Base-by-base conservation (phyloP, 345 rosid genomes). In the Bretschneidera sinensis region DNA sequence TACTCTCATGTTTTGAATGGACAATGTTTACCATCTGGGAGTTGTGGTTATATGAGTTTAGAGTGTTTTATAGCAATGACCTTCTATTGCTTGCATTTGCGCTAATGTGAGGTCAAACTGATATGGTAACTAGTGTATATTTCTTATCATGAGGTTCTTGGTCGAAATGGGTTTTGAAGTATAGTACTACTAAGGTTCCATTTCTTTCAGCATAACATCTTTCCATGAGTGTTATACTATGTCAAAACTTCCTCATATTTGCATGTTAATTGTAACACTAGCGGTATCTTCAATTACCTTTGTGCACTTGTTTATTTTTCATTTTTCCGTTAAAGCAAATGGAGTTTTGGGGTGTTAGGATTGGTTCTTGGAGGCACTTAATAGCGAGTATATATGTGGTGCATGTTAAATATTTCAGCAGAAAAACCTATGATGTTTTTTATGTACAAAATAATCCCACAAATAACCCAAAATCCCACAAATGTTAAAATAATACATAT, bases 1-100 rank as follows among this genome's bases (percentile, higher is more conserved):
- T 55, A 45, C 8, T 24, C 61, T 24, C 20, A 59, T 21, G 14
- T 16, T 65, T 47, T 61, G 52, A 45, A 55, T 69, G 64, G n/a
- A 43, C 22, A 43, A 51, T 47, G 52, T 66, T 69, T 58, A 53
- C 39, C 14, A 0, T 59, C 23, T 28, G 60, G 34, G 24, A 54
- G 24, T 19, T 64, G n/a, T 54, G 19, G 73, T 45, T 24, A 34
- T 11, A 0, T 33, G 14, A 55, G 56, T 53, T 64, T 59, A 25
- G 45, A 28, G 3, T 28, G 33, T 28, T 28, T 2, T 28, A 8
- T 28, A 28, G 8, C 33, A 28, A 28, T 8, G 33, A 28, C 3
- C 8, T 28, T 28, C 33, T 28, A 8, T 28, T 28, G 33, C 8
- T 28, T 28, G 33, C 33, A 28, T 8, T 28, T 8, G 5, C 8